Evolutionary conservation across 192 early-diverging fungal genomes (phyloP), one percentile per base, ranked within the genome.

Genomic region (Thamnidium elegans): DNA sequence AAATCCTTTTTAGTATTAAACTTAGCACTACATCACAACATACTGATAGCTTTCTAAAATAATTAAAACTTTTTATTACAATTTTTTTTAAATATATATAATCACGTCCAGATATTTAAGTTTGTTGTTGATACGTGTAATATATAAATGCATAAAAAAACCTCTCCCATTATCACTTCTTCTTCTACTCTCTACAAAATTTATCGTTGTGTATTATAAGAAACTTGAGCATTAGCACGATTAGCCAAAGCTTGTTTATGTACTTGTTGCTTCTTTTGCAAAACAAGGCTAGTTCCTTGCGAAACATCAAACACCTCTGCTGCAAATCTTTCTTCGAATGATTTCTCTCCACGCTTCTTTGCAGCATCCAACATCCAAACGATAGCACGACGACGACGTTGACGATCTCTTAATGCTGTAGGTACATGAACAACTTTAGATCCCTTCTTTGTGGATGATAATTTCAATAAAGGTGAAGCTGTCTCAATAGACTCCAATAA

Each of bases 311-410:
- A 77, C 32, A 97, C 76, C 65, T 97, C 94, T 11, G 70, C 83
- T 15, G 87, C 90, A 53, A 97, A 71, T 6, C 91, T 74, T 63
- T 87, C 80, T 59, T 84, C 82, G 69, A 92, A 87, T 47, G 67
- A 55, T 63, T 85, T 84, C 50, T 90, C 86, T 6, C 77, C 81
- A 15, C 89, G 75, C 55, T 79, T 87, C 3, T 78, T 70, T 0
- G 87, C 86, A 8, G 90, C 86, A 23, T 93, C 89, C 55, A 91
- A 50, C 19, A 96, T 88, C 95, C 94, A 98, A 58, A 91, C 76
- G 55, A 95, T 92, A 15, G 87, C 95, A 15, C 82, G 83, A 53
- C 84, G 78, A 46, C 82, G 76, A 39, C 92, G 71, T 72, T 96
- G 92, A 19, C 92, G 74, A 72, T 89, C 79, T 67, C 80, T 88